Base-by-base conservation (phyloP, 116 monocot genomes). In the Trichopus zeylanicus region DNA sequence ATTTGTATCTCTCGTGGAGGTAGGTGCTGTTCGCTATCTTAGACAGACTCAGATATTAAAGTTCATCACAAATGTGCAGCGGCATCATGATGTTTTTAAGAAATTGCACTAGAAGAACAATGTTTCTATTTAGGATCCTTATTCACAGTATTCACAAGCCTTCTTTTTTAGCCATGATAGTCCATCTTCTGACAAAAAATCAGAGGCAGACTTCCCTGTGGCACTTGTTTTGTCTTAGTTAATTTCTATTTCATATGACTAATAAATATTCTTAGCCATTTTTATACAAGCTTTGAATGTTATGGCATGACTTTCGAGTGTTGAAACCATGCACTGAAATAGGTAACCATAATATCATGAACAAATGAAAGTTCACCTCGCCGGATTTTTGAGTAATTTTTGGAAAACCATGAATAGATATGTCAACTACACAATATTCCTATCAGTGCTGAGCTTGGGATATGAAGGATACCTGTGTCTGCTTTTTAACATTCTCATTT, bases 1-100 rank as follows among this genome's bases (percentile, higher is more conserved):
- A 28, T 30, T 70, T 13, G 60, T 59, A 15, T 81, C 78, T 22
- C 29, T 84, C 5, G 78, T 85, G 70, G 85, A 89, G 89, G 89
- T 89, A 78, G 13, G 6, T 12, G 51, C 62, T 22, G 38, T 4
- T 38, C 9, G 15, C 4, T 38, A 12, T 38, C 3, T 38, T 12
- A n/a, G n/a, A n/a, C n/a, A 38, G 15, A 12, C 38, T 38, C 11
- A 12, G 38, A 38, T 12, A 16, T n/a, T 4, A 16, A n/a, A 16
- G 13, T 42, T 1, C 26, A 15, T 47, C 29, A 7, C 54, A 7
- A 31, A 20, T 11, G 2, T 26, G 9, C 7, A 20, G 42, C 42
- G n/a, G 13, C 42, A 42, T 42, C 42, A 16, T 42, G 13, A 15
- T 42, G 7, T 1, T 42, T 42, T 13, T 42, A 42, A 16, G 16